phyloP scores from a whole-genome alignment of 2,329 filamentous ascomycete genomes.

The Dichotomopilus funicola region DNA sequence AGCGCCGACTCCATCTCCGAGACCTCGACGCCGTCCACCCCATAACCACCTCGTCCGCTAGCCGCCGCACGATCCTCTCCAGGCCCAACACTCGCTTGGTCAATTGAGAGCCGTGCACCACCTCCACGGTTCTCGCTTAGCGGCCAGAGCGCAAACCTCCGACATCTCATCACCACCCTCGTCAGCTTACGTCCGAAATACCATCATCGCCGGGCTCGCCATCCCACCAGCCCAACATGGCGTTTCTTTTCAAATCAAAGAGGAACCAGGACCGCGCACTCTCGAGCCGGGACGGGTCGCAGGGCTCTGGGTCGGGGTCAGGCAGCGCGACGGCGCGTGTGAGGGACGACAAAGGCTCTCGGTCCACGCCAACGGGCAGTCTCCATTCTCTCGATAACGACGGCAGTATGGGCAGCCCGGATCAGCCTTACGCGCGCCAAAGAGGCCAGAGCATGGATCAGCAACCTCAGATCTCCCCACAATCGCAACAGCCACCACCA shows the following conservation, averaged over 20 bases:
- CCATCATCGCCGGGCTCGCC: constrained; percentile 34
- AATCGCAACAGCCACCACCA: constrained; percentile 34
- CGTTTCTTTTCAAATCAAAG: constrained; percentile 78
- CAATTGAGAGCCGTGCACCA: constrained; percentile 15
- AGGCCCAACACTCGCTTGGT: constrained; percentile 9
- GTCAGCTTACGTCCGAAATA: constrained; percentile 1
- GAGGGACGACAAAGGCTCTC: constrained; percentile 51
- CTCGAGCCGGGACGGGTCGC: constrained; percentile 47
- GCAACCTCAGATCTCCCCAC: constrained; percentile 43
- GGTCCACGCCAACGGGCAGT: constrained; percentile 71
- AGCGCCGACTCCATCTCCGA: constrained; percentile 28
- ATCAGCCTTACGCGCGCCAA: constrained; percentile 53
- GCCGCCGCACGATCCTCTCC: constrained; percentile 14
- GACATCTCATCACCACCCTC: constrained; percentile 12
- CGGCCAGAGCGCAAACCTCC: constrained; percentile 3
- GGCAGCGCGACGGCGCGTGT: constrained; percentile 44
- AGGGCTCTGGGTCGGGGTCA: constrained; percentile 42
- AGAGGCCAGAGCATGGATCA: constrained; percentile 47
- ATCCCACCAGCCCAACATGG: constrained; percentile 50
- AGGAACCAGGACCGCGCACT: constrained; percentile 61
- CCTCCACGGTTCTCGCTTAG: constrained; percentile 2
- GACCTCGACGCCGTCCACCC: constrained; percentile 11
- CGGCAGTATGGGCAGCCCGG: constrained; percentile 53
- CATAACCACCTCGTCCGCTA: constrained; percentile 7
- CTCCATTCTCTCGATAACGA: constrained; percentile 64